These are phyloP conservation scores for Parathielavia hyrcaniae DNA, from an alignment of 495 filamentous ascomycete species.

Conservation along the genomic window DNA sequence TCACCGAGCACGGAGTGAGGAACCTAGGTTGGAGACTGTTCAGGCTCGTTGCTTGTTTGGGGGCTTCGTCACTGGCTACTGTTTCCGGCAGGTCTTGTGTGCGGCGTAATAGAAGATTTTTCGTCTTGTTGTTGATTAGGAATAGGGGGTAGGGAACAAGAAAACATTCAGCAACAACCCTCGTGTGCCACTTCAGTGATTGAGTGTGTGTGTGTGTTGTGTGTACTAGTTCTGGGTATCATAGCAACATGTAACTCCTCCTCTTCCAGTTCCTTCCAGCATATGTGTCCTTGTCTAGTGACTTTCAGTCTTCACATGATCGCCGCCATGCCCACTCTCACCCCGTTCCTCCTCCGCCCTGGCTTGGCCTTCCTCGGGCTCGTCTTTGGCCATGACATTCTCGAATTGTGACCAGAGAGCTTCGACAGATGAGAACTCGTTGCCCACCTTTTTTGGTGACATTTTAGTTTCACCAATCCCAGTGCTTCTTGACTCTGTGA, in stretches of 20 bases:
- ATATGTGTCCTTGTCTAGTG: neutral
- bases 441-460: conserved; percentile 62
- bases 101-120: neutral
- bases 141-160: conserved; percentile 8
- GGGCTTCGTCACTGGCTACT: neutral
- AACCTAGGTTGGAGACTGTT: neutral
- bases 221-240: too few species aligned
- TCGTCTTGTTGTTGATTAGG: conserved; percentile 5
- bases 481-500: too few species aligned
- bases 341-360: conserved; percentile 28
- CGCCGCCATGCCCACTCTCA: conserved; percentile 15
- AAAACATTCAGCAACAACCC: neutral
- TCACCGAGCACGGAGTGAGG: neutral
- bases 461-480: too few species aligned
- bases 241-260: neutral
- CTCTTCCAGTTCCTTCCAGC: neutral
- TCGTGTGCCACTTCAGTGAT: neutral
- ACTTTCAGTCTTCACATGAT: conserved; percentile 3
- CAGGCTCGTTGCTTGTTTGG: neutral
- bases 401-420: conserved; percentile 96
- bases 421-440: conserved; percentile 95
- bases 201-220: too few species aligned
- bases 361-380: conserved; percentile 47
- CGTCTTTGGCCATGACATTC: conserved; percentile 77
- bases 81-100: neutral